Evolutionary conservation across 2,329 filamentous ascomycete species (phyloP), one percentile per base, ranked within the genome.

Genomic region (Verticillium dahliae): DNA sequence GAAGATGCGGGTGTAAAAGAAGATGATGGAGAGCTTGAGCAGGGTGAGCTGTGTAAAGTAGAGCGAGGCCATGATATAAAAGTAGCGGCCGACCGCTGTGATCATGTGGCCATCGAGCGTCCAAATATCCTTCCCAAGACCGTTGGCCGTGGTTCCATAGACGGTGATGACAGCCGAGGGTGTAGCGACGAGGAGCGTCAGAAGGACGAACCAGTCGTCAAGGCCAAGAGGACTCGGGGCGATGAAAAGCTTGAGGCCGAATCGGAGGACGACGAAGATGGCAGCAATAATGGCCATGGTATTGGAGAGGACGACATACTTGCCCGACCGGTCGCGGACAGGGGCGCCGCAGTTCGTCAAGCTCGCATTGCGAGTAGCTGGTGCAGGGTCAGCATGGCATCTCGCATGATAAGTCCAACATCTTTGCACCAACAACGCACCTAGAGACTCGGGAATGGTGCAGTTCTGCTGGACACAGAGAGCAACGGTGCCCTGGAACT

Each of bases 1-100:
- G 63, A 84, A 84, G 63, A 84, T 79, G 52, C 79, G 76, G 37
- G 80, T 70, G 69, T 81, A 84, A 70, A 84, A 81, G 65, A 77
- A 71, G 6, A 84, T 72, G 59, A 85, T 74, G 6, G 80, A 76
- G 6, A 81, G 67, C 64, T 82, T 81, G 39, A 79, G 73, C 41
- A 80, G 69, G 11, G 75, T 68, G 5, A 78, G 67, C n/a, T 75
- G 69, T 1, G 70, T 57, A 65, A 81, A 80, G 67, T 82, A 80
- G n/a, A 81, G 55, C 55, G 68, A 62, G 10, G 71, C 72, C 63
- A 72, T 72, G 60, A 73, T 68, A 63, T 77, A 81, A 22, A 78
- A 73, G 65, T 71, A 74, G 34, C 72, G 68, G 4, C 75, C 64
- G 45, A 80, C 76, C 1, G 69, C 68, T 41, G 76, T 79, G 58